These are phyloP conservation scores for Alternaria angustiovoidea DNA, from an alignment of 2,329 filamentous ascomycete species.

Conservation along the genomic window DNA sequence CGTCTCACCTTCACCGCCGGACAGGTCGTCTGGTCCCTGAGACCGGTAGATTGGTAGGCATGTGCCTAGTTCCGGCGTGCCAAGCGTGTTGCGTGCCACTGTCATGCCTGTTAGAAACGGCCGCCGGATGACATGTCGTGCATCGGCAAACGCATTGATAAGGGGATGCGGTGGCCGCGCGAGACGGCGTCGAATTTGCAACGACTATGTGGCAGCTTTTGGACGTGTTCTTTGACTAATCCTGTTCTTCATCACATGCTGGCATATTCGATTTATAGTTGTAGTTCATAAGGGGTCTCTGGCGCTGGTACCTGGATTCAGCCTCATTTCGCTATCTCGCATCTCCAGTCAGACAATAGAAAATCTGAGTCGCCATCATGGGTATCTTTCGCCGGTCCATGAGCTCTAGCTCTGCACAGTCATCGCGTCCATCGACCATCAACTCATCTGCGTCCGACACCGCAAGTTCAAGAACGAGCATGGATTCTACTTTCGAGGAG, in stretches of 20 bases:
- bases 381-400: constrained; percentile 23
- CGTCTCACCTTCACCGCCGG: constrained; percentile 17
- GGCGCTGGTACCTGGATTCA: neutral
- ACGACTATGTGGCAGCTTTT: neutral
- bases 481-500: constrained; percentile 15
- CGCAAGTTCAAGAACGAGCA: constrained; percentile 24
- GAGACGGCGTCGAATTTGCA: neutral
- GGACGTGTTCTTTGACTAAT: neutral
- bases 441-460: constrained; percentile 12
- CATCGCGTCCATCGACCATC: constrained; percentile 12
- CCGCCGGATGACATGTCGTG: constrained; percentile 15
- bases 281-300: neutral
- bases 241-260: neutral
- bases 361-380: constrained; percentile 11
- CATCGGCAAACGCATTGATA: constrained; percentile 12
- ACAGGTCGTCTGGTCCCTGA: constrained; percentile 10
- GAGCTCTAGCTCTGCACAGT: constrained; percentile 22
- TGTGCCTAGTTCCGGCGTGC: constrained; percentile 6
- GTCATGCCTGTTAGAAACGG: constrained; percentile 7
- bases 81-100: constrained; percentile 13
- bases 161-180: constrained; percentile 9
- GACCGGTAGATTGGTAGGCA: constrained; percentile 6
- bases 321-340: neutral
- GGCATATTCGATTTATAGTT: neutral
- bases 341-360: neutral